These are phyloP conservation scores for Takashimella tepidaria DNA, from an alignment of 1,284 basidiomycete species.

Conservation along the genomic window DNA sequence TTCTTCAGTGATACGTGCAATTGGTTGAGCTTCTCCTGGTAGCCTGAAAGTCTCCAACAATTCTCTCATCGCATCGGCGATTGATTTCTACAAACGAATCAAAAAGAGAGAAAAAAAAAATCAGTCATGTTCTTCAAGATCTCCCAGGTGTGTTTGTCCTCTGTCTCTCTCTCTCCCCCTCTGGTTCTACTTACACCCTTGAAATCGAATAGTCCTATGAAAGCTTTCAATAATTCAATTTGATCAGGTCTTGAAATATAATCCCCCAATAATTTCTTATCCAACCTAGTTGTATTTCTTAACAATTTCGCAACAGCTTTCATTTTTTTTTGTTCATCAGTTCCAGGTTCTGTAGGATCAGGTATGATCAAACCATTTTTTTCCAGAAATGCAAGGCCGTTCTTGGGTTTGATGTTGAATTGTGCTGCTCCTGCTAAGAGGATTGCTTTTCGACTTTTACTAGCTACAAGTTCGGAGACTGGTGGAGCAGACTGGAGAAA, in stretches of 20 bases:
- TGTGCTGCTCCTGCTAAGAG: constrained; percentile 76
- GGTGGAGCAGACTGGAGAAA: constrained; percentile 55
- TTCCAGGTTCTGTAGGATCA: constrained; percentile 27
- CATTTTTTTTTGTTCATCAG: constrained; percentile 39
- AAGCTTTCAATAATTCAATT: constrained; percentile 75
- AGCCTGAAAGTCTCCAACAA: constrained; percentile 89
- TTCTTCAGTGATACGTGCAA: constrained; percentile 86
- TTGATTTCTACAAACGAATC: constrained; percentile 62
- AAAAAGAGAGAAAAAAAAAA: constrained; percentile 4
- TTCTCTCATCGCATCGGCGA: constrained; percentile 93
- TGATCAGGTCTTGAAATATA: constrained; percentile 89
- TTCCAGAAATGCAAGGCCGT: constrained; percentile 82
- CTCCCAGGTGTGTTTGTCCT: background rate
- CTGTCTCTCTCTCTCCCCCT: background rate
- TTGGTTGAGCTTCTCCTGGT: constrained; percentile 94
- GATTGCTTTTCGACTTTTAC: constrained; percentile 80
- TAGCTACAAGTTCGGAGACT: constrained; percentile 59
- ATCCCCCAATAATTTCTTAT: constrained; percentile 92
- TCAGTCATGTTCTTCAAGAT: too few species aligned
- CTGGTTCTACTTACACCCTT: constrained; percentile 57
- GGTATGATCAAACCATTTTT: constrained; percentile 71
- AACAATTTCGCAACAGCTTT: constrained; percentile 66
- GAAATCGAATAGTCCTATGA: constrained; percentile 87
- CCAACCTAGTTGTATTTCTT: constrained; percentile 76
- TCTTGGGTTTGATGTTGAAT: constrained; percentile 96